A percentile compares a stretch with the other conserved stretches of the same genome.
phyloP scores from a whole-genome alignment of 2,329 filamentous ascomycete species.

The Penicillium sp. region DNA sequence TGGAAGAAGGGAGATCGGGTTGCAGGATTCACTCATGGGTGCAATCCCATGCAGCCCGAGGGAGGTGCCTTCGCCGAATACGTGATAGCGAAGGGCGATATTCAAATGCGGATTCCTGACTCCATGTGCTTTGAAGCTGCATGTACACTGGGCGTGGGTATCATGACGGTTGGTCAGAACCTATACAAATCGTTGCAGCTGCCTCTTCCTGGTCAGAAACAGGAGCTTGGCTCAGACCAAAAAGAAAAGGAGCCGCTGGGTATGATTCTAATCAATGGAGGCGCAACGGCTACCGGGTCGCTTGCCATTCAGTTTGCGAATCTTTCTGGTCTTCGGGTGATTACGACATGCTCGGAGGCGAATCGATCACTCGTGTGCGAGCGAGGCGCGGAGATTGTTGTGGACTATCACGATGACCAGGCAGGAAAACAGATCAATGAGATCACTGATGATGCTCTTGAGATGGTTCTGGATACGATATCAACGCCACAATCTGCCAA shows the following conservation, averaged over 20 bases:
- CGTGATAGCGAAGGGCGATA: constrained; percentile 45
- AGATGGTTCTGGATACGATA: not conserved
- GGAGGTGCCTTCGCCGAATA: constrained; percentile 51
- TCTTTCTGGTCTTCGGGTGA: not conserved
- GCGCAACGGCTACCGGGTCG: not conserved
- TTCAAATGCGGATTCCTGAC: constrained; percentile 44
- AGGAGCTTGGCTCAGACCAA: no score
- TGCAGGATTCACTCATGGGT: constrained; percentile 46
- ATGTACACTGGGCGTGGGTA: constrained; percentile 46
- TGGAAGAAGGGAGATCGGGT: constrained; percentile 49
- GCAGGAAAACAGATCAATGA: not conserved
- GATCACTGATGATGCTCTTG: not conserved
- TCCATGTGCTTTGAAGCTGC: constrained; percentile 47
- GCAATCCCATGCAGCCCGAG: constrained; percentile 32
- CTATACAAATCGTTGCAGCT: constrained; percentile 30
- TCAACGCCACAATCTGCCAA: not conserved
- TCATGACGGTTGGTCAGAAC: constrained; percentile 48
- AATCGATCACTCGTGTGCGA: not conserved
- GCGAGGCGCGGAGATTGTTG: not conserved
- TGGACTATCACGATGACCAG: not conserved
- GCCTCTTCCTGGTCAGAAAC: constrained; percentile 18
- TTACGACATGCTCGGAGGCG: constrained; percentile 10
- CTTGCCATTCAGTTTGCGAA: not conserved
- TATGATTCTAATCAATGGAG: not conserved
- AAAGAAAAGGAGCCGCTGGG: not conserved